Evolutionary conservation across 176 grass and related monocot species (phyloP).

Genomic region (Phragmites australis): DNA sequence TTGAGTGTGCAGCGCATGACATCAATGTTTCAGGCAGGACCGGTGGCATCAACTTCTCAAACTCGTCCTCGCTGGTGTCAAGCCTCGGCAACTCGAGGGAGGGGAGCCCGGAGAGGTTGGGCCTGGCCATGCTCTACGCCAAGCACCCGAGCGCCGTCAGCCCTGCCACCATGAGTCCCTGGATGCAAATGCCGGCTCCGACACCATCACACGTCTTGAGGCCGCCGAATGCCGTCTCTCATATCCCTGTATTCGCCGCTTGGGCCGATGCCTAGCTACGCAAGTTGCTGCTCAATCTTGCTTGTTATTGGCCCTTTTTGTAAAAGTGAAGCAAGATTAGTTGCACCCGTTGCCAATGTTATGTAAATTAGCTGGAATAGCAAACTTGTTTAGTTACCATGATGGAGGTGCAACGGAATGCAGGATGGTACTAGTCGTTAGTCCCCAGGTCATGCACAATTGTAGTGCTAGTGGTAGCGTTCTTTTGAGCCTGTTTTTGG

Average conservation of each 20-base stretch:
- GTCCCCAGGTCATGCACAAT: conserved; percentile 15
- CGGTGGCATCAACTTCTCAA: conserved; percentile 54
- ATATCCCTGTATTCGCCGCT: conserved; percentile 71
- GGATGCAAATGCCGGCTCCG: conserved; percentile 41
- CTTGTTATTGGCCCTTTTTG: not conserved
- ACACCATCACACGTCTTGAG: conserved; percentile 11
- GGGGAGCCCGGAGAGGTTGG: conserved; percentile 58
- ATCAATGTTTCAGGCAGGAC: conserved; percentile 36
- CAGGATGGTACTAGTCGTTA: conserved; percentile 23
- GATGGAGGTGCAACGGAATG: conserved; percentile 35
- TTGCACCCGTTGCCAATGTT: not conserved
- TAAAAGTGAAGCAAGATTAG: conserved; percentile 23
- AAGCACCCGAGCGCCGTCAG: conserved; percentile 33
- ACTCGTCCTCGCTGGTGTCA: conserved; percentile 71
- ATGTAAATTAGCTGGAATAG: not conserved
- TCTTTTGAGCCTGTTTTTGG: conserved; percentile 37
- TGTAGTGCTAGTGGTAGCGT: conserved; percentile 9
- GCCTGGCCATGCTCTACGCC: conserved; percentile 45
- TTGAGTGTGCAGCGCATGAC: conserved; percentile 11
- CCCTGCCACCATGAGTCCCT: conserved; percentile 36
- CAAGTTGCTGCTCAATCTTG: not conserved
- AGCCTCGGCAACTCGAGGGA: conserved; percentile 80
- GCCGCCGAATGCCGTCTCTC: conserved; percentile 24
- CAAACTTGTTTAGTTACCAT: conserved; percentile 6
- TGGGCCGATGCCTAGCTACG: conserved; percentile 59